A percentile compares a stretch with the other conserved stretches of the same genome.
Evolutionary conservation across 2,329 filamentous ascomycete species (phyloP).

Genomic region (Microsporum ferrugineum): DNA sequence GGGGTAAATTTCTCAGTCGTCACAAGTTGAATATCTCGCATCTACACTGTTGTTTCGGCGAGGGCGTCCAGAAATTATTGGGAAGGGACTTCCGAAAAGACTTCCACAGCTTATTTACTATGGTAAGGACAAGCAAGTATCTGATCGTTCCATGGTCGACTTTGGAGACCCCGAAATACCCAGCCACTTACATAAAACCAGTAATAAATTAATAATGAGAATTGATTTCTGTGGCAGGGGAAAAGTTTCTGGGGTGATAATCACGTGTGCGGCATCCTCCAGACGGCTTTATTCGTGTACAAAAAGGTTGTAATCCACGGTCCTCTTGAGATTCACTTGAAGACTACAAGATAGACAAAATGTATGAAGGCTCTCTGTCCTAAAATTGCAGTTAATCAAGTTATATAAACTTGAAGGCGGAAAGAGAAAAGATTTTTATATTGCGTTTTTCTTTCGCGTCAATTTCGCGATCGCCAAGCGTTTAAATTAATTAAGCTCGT

Average conservation of each 20-base stretch:
- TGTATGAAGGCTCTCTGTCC: not conserved
- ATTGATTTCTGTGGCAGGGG: not conserved
- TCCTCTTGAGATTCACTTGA: not conserved
- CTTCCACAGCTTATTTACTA: not conserved
- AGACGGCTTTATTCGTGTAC: not conserved
- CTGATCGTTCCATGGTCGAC: not conserved
- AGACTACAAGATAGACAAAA: not conserved
- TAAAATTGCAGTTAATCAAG: not conserved
- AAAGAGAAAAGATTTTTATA: not conserved
- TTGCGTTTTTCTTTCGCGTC: not conserved
- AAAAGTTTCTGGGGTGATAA: not conserved
- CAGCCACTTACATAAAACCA: not conserved
- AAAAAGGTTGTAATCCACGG: not conserved
- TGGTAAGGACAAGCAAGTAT: not conserved
- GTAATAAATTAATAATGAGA: not conserved
- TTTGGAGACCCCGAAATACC: not conserved
- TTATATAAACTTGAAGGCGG: not conserved
- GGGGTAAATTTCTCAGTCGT: not conserved
- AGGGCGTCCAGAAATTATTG: not conserved
- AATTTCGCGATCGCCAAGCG: slow-evolving; percentile 2
- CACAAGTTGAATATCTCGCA: not conserved
- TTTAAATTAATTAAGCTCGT: slow-evolving; percentile 1
- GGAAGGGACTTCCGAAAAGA: not conserved
- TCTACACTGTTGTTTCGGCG: not conserved
- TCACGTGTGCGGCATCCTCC: not conserved